Conservation (phyloP, 1,139 yeast species). For the Barnettozyma hawaiiensis region DNA sequence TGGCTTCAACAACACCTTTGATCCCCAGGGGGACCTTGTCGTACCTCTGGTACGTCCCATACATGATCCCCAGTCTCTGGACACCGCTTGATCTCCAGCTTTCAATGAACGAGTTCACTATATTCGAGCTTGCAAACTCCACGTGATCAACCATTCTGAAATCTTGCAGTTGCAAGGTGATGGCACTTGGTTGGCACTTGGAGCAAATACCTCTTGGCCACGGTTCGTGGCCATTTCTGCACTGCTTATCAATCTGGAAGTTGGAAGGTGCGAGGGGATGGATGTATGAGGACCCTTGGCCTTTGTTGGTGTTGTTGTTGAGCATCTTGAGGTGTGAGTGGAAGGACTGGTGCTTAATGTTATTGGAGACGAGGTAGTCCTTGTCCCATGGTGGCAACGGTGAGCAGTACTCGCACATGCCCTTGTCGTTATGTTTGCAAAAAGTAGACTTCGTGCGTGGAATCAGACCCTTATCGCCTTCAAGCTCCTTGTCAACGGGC, state of each 20-base stretch:
- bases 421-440: slow-evolving; percentile 87
- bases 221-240: slow-evolving; percentile 81
- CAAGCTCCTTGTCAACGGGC: slow-evolving; percentile 64
- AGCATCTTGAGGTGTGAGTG: slow-evolving; percentile 77
- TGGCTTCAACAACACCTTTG: slow-evolving; percentile 89
- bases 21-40: slow-evolving; percentile 87
- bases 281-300: slow-evolving; percentile 63
- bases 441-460: slow-evolving; percentile 53
- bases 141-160: slow-evolving; percentile 98
- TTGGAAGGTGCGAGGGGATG: slow-evolving; percentile 75
- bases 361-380: slow-evolving; percentile 65
- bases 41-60: slow-evolving; percentile 75
- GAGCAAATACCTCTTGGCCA: slow-evolving; percentile 95
- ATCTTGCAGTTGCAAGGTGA: slow-evolving; percentile 82
- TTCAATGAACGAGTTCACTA: slow-evolving; percentile 79
- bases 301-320: slow-evolving; percentile 63
- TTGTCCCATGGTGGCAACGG: slow-evolving; percentile 95
- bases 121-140: slow-evolving; percentile 70
- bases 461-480: slow-evolving; percentile 67
- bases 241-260: slow-evolving; percentile 55
- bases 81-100: slow-evolving; percentile 86
- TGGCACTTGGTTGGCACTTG: slow-evolving; percentile 96
- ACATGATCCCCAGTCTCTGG: slow-evolving; percentile 80
- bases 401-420: slow-evolving; percentile 97
- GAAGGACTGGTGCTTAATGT: slow-evolving; percentile 83